Conservation (phyloP, 495 filamentous ascomycete species). For the Gamarada debralockiae region DNA sequence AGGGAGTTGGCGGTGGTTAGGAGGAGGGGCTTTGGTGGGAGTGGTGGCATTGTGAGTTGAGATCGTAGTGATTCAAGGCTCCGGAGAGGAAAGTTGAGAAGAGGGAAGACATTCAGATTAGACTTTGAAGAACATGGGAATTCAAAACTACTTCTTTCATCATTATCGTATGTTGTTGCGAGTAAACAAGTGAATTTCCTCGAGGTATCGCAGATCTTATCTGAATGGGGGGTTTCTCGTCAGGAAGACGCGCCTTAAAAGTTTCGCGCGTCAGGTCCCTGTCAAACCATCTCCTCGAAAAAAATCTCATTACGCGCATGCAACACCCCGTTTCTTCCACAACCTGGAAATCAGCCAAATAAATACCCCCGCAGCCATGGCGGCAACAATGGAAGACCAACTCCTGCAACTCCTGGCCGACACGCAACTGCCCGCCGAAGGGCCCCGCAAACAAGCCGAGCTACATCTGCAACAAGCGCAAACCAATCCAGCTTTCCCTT, state of each 20-base stretch:
- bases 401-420: conserved; percentile 74
- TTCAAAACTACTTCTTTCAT: too few species aligned
- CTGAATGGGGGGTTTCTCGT: neutral
- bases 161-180: too few species aligned
- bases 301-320: too few species aligned
- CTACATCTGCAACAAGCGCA: conserved; percentile 65
- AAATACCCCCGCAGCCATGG: conserved; percentile 5
- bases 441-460: conserved; percentile 75
- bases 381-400: conserved; percentile 58
- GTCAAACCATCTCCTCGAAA: too few species aligned
- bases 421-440: conserved; percentile 68
- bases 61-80: too few species aligned
- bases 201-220: too few species aligned
- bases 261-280: conserved; percentile 9
- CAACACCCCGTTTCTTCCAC: neutral
- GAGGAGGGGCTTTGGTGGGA: conserved; percentile 11
- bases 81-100: too few species aligned
- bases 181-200: too few species aligned
- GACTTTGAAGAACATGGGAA: too few species aligned
- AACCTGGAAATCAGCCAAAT: neutral
- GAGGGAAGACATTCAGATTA: too few species aligned
- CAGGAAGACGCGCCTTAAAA: conserved; percentile 7
- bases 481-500: conserved; percentile 63
- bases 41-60: conserved; percentile 15
- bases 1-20: conserved; percentile 31